Evolutionary conservation across 108 stramenopile species (phyloP), one percentile per base, ranked within the genome.

Genomic region (Cafeteria roenbergensis): DNA sequence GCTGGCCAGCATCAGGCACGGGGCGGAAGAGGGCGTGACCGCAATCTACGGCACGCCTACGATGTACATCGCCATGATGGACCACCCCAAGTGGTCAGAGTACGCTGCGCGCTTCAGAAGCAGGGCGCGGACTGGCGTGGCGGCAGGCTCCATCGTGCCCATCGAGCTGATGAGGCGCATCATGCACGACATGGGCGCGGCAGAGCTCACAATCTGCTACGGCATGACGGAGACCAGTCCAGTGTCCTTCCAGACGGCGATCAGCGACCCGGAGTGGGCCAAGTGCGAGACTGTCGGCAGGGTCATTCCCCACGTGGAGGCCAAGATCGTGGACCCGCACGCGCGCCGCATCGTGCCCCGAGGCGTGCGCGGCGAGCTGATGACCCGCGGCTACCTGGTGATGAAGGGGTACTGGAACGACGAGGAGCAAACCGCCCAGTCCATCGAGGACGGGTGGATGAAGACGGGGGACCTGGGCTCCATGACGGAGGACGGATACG

Each of bases 381-480:
- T 22, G 51, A 38, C 33, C 31, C 26, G 66, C 3, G 71, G 71
- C 3, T 63, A 72, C 57, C 3, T 38, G 26, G 65, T 67, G 4
- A 55, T 72, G 52, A 72, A 67, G 42, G 71, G 71, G 24, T 72
- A 72, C 61, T 36, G 30, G 14, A 34, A 37, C 12, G 57, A 64
- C 37, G 34, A 20, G 35, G 66, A 59, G 53, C 26, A 58, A 57
- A 72, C 71, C 1, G 66, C 32, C 1, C 27, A 35, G 4, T 22
- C 65, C 21, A 36, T 64, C n/a, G 53, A 55, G 32, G 71, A 58
- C 36, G 57, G 57, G 27, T 71, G 64, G 64, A 24, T 72, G 24
- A 20, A 31, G 28, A 66, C 71, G 50, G 71, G 71, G 27, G 71
- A 72, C 64, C 51, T 72, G 34, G 65, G 9, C 17, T 64, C 50